These are phyloP conservation scores for Penicillium desertorum DNA, from an alignment of 495 filamentous ascomycete species.

Conservation along the genomic window DNA sequence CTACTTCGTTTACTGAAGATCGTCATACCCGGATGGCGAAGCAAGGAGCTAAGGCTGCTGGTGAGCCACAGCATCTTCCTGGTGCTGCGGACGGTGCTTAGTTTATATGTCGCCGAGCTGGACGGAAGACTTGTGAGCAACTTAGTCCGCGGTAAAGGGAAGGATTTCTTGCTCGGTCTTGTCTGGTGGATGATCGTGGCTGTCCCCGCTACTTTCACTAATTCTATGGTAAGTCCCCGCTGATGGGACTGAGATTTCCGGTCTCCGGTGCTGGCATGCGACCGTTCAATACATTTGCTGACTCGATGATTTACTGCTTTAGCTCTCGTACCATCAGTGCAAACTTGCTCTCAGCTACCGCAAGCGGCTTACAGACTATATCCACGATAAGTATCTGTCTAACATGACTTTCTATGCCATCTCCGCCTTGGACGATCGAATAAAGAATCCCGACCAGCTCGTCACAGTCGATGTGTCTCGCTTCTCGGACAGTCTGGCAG, in stretches of 20 bases:
- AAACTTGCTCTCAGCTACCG: constrained; percentile 90
- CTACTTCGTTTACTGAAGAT: constrained; percentile 78
- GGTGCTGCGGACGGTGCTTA: constrained; percentile 84
- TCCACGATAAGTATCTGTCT: constrained; percentile 89
- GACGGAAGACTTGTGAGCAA: constrained; percentile 90
- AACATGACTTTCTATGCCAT: constrained; percentile 98
- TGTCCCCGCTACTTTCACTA: constrained; percentile 96
- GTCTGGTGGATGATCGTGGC: constrained; percentile 99
- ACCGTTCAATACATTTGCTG: constrained; percentile 17
- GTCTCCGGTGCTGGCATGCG: constrained; percentile 2
- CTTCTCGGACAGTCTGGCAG: constrained; percentile 92
- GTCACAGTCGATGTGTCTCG: constrained; percentile 95
- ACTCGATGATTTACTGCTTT: constrained; percentile 14
- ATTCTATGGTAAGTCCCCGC: constrained; percentile 81
- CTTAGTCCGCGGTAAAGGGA: constrained; percentile 85
- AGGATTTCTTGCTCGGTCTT: constrained; percentile 82
- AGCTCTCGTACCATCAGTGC: constrained; percentile 97
- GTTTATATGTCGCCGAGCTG: constrained; percentile 92
- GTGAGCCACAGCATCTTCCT: constrained; percentile 86
- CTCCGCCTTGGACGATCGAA: constrained; percentile 91
- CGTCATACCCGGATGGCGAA: constrained; percentile 84
- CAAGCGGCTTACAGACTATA: constrained; percentile 84
- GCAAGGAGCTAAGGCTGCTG: constrained; percentile 82
- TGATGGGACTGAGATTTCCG: neutral
- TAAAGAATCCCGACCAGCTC: constrained; percentile 97